Evolutionary conservation across 2,329 filamentous ascomycete genomes (phyloP).

Genomic region (Xylariaceae sp.): DNA sequence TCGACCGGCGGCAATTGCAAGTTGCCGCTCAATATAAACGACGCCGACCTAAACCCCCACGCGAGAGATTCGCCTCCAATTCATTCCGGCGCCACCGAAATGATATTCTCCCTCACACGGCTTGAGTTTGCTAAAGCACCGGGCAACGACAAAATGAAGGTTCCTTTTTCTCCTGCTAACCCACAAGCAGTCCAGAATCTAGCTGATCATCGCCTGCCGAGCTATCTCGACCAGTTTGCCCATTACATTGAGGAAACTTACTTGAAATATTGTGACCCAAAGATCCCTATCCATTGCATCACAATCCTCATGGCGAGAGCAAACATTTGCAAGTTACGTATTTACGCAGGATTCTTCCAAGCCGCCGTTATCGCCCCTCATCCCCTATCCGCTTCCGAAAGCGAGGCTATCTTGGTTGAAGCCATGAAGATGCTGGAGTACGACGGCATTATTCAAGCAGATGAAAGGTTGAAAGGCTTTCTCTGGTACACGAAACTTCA

Average conservation of each 20-base stretch:
- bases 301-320: slow-evolving; percentile 53
- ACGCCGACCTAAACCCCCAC: slow-evolving; percentile 53
- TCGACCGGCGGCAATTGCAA: slow-evolving; percentile 50
- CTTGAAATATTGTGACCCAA: slow-evolving; percentile 51
- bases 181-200: slow-evolving; percentile 43
- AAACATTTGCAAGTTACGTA: slow-evolving; percentile 51
- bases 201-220: slow-evolving; percentile 45
- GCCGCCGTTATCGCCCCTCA: slow-evolving; percentile 38
- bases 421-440: slow-evolving; percentile 56
- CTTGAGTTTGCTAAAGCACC: slow-evolving; percentile 54
- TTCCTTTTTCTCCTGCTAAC: slow-evolving; percentile 29
- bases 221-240: slow-evolving; percentile 50
- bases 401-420: slow-evolving; percentile 49
- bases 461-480: slow-evolving; percentile 47
- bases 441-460: slow-evolving; percentile 51
- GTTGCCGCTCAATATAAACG: slow-evolving; percentile 57
- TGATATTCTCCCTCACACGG: slow-evolving; percentile 54
- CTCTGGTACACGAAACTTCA: slow-evolving; percentile 56
- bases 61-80: slow-evolving; percentile 49
- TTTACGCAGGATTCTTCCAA: slow-evolving; percentile 49
- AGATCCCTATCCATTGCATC: slow-evolving; percentile 55
- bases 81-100: slow-evolving; percentile 51
- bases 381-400: slow-evolving; percentile 41
- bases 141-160: slow-evolving; percentile 41
- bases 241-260: slow-evolving; percentile 53